phyloP scores from a whole-genome alignment of 331 rosid species.

The Erythrophleum ivorense region DNA sequence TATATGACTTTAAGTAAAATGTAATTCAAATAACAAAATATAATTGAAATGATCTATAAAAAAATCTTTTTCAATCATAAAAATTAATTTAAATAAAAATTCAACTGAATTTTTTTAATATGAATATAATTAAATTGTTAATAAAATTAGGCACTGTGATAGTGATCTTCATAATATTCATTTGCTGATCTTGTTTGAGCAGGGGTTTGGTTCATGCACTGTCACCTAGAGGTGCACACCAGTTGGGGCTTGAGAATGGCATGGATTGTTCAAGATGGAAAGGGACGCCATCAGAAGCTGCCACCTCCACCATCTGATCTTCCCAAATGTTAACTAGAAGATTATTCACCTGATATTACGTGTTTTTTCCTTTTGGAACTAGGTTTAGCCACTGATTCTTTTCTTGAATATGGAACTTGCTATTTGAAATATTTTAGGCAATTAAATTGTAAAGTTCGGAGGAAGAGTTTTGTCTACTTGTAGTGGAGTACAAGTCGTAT shows the following conservation, averaged over 20 bases:
- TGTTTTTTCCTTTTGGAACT: background rate
- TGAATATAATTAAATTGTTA: too few species aligned
- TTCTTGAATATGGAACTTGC: background rate
- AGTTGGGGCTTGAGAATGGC: slow-evolving; percentile 45
- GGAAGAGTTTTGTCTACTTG: background rate
- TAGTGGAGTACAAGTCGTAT: too few species aligned
- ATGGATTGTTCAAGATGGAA: slow-evolving; percentile 34
- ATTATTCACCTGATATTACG: background rate
- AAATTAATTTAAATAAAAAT: too few species aligned
- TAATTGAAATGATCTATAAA: too few species aligned
- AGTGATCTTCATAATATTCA: background rate
- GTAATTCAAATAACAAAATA: too few species aligned
- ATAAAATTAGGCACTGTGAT: too few species aligned
- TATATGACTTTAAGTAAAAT: too few species aligned
- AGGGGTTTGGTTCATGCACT: slow-evolving; percentile 48
- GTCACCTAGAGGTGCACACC: slow-evolving; percentile 36
- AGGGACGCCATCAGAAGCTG: slow-evolving; percentile 24
- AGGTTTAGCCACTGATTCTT: slow-evolving; percentile 1
- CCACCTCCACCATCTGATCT: slow-evolving; percentile 39
- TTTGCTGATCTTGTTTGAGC: background rate
- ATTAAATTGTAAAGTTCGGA: background rate
- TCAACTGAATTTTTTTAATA: too few species aligned
- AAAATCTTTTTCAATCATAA: too few species aligned
- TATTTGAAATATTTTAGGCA: background rate
- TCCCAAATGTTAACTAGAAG: slow-evolving; percentile 30